Percentiles rank a stretch among this genome's conserved stretches.
phyloP scores from a whole-genome alignment of 352 stramenopile genomes.

The Phytophthora hibernalis region DNA sequence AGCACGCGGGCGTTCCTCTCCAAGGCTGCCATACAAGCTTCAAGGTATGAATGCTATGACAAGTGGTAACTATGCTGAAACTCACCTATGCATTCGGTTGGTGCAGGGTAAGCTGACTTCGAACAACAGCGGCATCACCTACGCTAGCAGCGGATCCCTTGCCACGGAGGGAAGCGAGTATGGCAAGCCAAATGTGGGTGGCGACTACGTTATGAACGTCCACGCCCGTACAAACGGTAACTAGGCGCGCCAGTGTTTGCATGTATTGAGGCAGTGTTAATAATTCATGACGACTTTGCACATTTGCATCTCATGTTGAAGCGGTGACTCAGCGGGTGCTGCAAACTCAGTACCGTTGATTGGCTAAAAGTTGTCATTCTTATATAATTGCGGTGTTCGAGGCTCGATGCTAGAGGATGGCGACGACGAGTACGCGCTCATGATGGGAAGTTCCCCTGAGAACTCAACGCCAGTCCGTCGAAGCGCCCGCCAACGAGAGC shows the following conservation, averaged over 20 bases:
- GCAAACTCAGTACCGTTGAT: constrained; percentile 9
- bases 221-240: constrained; percentile 37
- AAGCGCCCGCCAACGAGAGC: background rate
- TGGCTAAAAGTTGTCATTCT: constrained; percentile 15
- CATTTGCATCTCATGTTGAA: too few relatives aligned
- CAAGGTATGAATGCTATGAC: constrained; percentile 40
- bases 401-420: constrained; percentile 17
- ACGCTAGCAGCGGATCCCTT: constrained; percentile 34
- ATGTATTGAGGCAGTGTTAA: constrained; percentile 9
- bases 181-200: constrained; percentile 20
- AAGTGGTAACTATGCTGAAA: background rate
- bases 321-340: too few relatives aligned
- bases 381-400: too few relatives aligned
- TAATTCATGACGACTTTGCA: too few relatives aligned
- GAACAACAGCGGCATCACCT: constrained; percentile 31
- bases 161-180: constrained; percentile 22
- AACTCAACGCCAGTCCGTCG: constrained; percentile 3
- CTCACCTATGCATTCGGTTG: constrained; percentile 1
- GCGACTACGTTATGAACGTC: constrained; percentile 42
- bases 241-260: constrained; percentile 23
- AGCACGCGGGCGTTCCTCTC: constrained; percentile 61
- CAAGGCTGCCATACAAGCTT: constrained; percentile 47
- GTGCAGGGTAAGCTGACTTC: constrained; percentile 23
- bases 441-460: constrained; percentile 21
- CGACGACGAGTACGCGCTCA: constrained; percentile 35